Base-by-base conservation (phyloP, 352 stramenopile genomes). In the Phytophthora hibernalis region DNA sequence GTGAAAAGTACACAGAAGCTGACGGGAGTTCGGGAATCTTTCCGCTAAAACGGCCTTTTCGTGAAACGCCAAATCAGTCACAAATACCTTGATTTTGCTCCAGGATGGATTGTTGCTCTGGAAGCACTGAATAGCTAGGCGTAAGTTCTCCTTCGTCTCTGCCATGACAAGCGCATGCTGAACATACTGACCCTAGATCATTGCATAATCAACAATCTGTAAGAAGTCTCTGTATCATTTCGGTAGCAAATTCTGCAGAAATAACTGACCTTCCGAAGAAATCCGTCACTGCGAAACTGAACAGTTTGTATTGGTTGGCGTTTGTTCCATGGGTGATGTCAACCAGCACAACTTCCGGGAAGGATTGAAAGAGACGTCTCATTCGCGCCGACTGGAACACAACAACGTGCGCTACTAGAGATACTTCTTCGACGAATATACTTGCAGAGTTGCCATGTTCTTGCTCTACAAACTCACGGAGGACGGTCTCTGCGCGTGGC, bases 301-400 rank as follows among this genome's bases (percentile, higher is more conserved):
- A 66, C 8, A 58, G 31, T 18, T 60, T 60, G 40, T 66, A 66
- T 4, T 44, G 11, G 21, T 66, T 66, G 5, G 22, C 9, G 30
- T 59, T 66, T 0, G 50, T 59, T 1, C 24, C 30, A 7, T 66
- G 40, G 1, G 47, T 66, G 0, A 40, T 59, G 6, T 66, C 58
- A 1, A 65, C 48, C 8, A 58, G 11, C 2, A 58, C 48, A 1
- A 65, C 57, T 9, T 59, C 47, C 6, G 58, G 20, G 42, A 66
- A 66, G 1, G 58, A 28, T 30, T 15, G 13, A n/a, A 66, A 66
- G 16, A 54, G 7, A 0, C 40, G n/a, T 9, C 58, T 66, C 38
- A 60, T 66, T 1, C 58, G 26, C 3, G 49, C 35, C 0, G 58
- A 59, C 48, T 59, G 49, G 10, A 66, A 59, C 2, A 59, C 30